phyloP scores from a whole-genome alignment of 2,329 filamentous ascomycete species.

The Paecilomyces sp. region DNA sequence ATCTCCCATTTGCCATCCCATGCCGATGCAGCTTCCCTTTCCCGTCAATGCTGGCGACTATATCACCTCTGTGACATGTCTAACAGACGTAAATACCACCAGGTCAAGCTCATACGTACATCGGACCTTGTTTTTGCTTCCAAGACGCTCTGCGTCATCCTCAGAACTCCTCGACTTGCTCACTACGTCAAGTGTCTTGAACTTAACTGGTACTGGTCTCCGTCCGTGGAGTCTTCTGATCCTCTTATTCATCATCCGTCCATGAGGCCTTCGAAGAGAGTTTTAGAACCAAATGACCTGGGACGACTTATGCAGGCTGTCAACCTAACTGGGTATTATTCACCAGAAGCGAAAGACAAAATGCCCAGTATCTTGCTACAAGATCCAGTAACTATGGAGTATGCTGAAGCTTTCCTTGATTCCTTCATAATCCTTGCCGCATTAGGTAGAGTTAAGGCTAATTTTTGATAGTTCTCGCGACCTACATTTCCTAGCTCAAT shows the following conservation, averaged over 20 bases:
- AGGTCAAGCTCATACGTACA: not conserved
- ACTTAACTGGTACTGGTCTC: not conserved
- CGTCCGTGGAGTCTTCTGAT: not conserved
- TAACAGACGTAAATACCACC: not conserved
- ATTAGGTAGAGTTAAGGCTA: not conserved
- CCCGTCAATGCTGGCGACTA: not conserved
- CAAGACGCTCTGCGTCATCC: not conserved
- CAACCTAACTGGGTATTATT: not conserved
- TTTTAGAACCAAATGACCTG: not conserved
- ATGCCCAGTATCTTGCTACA: not conserved
- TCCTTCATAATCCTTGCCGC: not conserved
- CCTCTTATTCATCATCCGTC: not conserved
- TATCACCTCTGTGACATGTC: not conserved
- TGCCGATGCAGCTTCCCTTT: not conserved
- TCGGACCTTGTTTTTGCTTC: not conserved
- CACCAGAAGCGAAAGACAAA: too few species aligned
- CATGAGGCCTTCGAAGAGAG: not conserved
- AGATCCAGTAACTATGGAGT: not conserved
- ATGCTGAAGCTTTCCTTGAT: not conserved
- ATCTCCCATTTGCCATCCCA: not conserved
- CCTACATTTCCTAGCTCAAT: not conserved
- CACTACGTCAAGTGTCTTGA: not conserved
- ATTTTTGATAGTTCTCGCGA: not conserved
- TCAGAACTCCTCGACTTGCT: not conserved
- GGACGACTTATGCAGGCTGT: not conserved